Evolutionary conservation across 805 yeast genomes (phyloP).

Genomic region (Schwanniomyces pseudopolymorphus): DNA sequence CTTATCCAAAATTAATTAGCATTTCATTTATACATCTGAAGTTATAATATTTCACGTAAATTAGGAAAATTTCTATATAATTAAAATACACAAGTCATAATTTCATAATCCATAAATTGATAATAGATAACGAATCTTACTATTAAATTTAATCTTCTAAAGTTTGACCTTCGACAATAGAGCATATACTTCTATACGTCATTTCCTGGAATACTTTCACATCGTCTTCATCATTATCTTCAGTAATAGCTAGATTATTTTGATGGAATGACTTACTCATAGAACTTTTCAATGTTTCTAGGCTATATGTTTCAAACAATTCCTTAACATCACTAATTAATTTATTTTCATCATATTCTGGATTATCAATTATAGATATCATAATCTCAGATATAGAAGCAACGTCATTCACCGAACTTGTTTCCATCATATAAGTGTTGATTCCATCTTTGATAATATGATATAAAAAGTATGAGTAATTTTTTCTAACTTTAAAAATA

Average conservation of each 20-base stretch:
- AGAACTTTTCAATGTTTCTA: slow-evolving; percentile 9
- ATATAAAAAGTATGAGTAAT: slow-evolving; percentile 24
- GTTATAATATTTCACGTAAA: neutral
- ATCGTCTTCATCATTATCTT: slow-evolving; percentile 14
- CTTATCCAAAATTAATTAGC: neutral
- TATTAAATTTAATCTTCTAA: slow-evolving; percentile 26
- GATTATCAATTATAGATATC: slow-evolving; percentile 15
- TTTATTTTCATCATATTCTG: slow-evolving; percentile 15
- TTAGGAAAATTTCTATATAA: neutral
- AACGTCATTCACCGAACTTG: slow-evolving; percentile 25
- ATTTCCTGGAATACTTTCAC: slow-evolving; percentile 27
- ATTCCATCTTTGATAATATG: slow-evolving; percentile 30
- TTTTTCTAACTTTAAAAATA: slow-evolving; percentile 20
- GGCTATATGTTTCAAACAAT: slow-evolving; percentile 13
- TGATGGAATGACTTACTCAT: neutral
- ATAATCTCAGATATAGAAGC: slow-evolving; percentile 28
- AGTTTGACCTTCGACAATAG: slow-evolving; percentile 32
- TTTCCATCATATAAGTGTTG: slow-evolving; percentile 24
- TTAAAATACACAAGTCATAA: neutral
- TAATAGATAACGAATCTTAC: neutral
- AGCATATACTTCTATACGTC: slow-evolving; percentile 37
- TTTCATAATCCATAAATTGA: neutral
- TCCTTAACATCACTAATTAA: slow-evolving; percentile 12
- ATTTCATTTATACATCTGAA: neutral
- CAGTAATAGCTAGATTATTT: neutral